These are phyloP conservation scores for Fraxinus velutina DNA, from an alignment of 305 asterid genomes.

Conservation along the genomic window DNA sequence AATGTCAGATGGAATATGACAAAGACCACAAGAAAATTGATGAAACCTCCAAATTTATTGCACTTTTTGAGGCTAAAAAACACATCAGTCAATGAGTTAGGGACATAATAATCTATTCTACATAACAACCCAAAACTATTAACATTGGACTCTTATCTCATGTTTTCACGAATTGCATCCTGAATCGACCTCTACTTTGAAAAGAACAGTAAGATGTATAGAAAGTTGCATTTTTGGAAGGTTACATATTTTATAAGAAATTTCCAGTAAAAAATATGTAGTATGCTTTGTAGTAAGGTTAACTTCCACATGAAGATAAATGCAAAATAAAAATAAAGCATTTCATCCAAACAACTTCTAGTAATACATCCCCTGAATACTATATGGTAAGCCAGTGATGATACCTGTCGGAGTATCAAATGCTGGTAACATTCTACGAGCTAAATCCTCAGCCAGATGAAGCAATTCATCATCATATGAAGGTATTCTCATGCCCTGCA, in stretches of 20 bases:
- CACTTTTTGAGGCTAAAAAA: background rate
- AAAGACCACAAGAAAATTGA: background rate
- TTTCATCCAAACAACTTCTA: background rate
- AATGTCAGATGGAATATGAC: constrained; percentile 22
- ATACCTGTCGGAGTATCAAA: constrained; percentile 98
- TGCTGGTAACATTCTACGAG: constrained; percentile 86
- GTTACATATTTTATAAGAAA: constrained; percentile 7
- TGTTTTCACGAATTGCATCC: background rate
- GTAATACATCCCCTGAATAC: constrained; percentile 4
- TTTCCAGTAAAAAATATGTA: background rate
- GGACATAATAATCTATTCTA: background rate
- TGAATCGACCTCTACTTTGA: background rate
- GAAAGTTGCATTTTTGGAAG: background rate
- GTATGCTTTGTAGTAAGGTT: background rate
- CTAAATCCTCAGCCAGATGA: constrained; percentile 88
- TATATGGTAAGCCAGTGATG: constrained; percentile 10
- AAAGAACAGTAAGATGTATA: background rate
- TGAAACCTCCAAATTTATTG: background rate
- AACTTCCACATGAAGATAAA: constrained; percentile 10
- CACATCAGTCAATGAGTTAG: background rate
- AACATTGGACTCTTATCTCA: background rate
- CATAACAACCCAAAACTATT: background rate
- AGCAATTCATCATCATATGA: constrained; percentile 81
- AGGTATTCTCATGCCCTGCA: constrained; percentile 91
- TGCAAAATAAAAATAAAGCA: constrained; percentile 1